Evolutionary conservation across 1,139 yeast genomes (phyloP).

Genomic region (Petasospora fabianii): DNA sequence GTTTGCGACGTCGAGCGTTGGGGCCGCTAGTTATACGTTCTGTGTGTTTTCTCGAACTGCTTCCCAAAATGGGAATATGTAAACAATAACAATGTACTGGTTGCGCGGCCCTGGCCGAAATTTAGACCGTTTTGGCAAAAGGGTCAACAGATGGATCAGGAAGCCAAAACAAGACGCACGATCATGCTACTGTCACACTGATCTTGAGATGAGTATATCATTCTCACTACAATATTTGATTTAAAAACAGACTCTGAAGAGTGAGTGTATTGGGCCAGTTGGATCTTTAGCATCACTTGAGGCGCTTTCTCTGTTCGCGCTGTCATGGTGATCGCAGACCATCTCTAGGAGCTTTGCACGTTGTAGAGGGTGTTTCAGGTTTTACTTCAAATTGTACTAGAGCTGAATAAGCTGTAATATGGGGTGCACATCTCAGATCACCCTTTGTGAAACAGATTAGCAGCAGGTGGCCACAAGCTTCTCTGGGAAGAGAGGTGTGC

Average conservation of each 20-base stretch:
- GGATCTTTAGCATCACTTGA: neutral
- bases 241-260: too few species aligned
- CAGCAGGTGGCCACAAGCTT: too few species aligned
- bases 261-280: too few species aligned
- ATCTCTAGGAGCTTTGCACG: too few species aligned
- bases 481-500: too few species aligned
- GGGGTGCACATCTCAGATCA: too few species aligned
- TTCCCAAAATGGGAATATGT: conserved; percentile 20
- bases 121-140: conserved; percentile 8
- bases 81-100: conserved; percentile 20
- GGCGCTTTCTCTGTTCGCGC: neutral
- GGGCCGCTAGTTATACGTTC: conserved; percentile 13
- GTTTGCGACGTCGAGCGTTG: conserved; percentile 9
- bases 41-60: conserved; percentile 16
- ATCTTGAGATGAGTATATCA: neutral
- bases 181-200: neutral
- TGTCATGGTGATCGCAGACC: neutral
- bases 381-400: too few species aligned
- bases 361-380: too few species aligned
- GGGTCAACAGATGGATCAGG: conserved; percentile 7
- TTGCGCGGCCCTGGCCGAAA: conserved; percentile 9
- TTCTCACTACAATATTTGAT: too few species aligned
- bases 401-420: too few species aligned
- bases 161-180: conserved; percentile 1
- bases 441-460: too few species aligned